Conservation (phyloP, 805 yeast genomes). For the Pichia nakasei region DNA sequence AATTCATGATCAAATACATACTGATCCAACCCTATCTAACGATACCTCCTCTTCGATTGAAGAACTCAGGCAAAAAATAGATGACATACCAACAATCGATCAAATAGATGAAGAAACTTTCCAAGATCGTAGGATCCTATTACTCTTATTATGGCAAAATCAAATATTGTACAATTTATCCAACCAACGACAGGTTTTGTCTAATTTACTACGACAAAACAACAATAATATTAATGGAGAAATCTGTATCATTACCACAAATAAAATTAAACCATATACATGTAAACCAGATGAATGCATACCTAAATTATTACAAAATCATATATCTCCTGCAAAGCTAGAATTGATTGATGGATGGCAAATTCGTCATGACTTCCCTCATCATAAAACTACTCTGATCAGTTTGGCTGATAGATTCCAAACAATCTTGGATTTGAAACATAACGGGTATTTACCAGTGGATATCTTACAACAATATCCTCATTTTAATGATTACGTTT, state of each 20-base stretch:
- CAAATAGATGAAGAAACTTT: conserved; percentile 16
- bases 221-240: conserved; percentile 13
- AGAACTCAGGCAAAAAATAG: background rate
- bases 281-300: conserved; percentile 5
- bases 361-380: conserved; percentile 22
- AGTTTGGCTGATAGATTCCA: conserved; percentile 17
- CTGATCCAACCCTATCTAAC: background rate
- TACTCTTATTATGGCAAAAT: conserved; percentile 24
- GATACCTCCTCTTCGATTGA: background rate
- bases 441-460: conserved; percentile 17
- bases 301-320: conserved; percentile 10
- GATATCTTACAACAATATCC: conserved; percentile 15
- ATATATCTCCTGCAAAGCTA: conserved; percentile 20
- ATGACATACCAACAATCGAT: conserved; percentile 6
- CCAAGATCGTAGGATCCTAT: conserved; percentile 22
- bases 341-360: conserved; percentile 30
- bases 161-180: conserved; percentile 23
- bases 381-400: conserved; percentile 21
- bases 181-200: conserved; percentile 17
- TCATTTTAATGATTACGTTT: conserved; percentile 13
- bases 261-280: conserved; percentile 18
- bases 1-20: too few species aligned
- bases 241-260: conserved; percentile 21
- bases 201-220: conserved; percentile 4
- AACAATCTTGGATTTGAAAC: conserved; percentile 17